Base-by-base conservation (phyloP, 352 stramenopile genomes). In the Globisporangium acanthophoron region DNA sequence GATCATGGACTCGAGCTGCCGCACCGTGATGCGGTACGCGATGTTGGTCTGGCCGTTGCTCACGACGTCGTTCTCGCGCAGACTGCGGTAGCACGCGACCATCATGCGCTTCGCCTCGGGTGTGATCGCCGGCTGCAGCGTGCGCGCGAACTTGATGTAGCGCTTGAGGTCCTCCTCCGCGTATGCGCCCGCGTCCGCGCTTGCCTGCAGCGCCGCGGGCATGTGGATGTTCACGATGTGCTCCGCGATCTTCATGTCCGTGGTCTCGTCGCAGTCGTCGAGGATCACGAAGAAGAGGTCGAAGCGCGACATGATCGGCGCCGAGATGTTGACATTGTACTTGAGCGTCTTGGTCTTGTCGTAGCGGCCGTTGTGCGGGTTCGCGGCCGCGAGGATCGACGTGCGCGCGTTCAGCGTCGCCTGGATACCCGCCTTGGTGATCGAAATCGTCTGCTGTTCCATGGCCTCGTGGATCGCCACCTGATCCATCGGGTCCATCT, bases 391-490 rank as follows among this genome's bases (percentile, higher is more conserved):
- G n/a, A 99, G 75, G 54, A 99, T 99, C n/a, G 96, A 99, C 35
- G 97, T 97, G 5, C 97, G 84, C n/a, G 97, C 97, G 76, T 99
- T 99, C 16, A 99, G 75, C 21, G 96, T 99, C 5, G 97, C 97
- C 18, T 98, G 96, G 66, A 99, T 99, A 16, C 97, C 97, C 5
- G 97, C 98, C 70, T 99, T 99, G 27, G 97, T 98, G 58, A 99
- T 98, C 3, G 78, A 89, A 39, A 99, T 97, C 15, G 97, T 99
- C 76, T 99, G 97, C 71, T 99, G 97, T 77, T 99, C 98, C 97
- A 99, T 99, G 6, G 98, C 97, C 66, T 98, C 95, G 81, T 99
- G 98, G 66, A 99, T 99, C 4, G 97, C 96, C 11, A 98, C 98
- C 62, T 98, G 89, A 68, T 99, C 97, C 60, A 80, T 76, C 57